Evolutionary conservation across 164 flowering plant species (phyloP).

Genomic region (Houttuynia cordata): DNA sequence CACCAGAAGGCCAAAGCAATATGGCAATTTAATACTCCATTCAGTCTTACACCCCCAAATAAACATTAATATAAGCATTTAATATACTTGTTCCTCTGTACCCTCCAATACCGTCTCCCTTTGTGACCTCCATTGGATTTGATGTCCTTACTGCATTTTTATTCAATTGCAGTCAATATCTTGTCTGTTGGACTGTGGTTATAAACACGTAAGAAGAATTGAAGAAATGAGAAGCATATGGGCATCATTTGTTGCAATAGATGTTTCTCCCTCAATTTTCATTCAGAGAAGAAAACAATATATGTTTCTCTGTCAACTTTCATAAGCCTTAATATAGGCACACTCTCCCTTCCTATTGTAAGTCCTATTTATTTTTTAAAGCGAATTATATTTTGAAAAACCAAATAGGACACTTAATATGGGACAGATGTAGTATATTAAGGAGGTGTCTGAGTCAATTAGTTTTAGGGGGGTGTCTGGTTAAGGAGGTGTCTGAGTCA

Average conservation of each 20-base stretch:
- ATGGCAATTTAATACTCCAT: conserved; percentile 4
- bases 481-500: too few species aligned
- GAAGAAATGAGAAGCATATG: conserved; percentile 4
- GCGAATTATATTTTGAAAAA: too few species aligned
- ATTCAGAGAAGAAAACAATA: not conserved
- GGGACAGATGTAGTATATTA: too few species aligned
- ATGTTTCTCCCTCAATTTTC: not conserved
- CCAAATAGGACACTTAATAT: too few species aligned
- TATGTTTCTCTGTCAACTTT: not conserved
- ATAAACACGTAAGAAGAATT: not conserved
- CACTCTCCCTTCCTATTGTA: too few species aligned
- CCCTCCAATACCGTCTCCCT: conserved; percentile 4
- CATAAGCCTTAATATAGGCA: too few species aligned
- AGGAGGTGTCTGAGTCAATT: too few species aligned
- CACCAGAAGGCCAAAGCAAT: conserved; percentile 16
- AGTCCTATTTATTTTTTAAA: too few species aligned
- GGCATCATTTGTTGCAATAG: not conserved
- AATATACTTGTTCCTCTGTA: not conserved
- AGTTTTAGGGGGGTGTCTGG: too few species aligned
- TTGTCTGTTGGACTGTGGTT: conserved; percentile 1
- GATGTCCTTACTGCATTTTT: conserved; percentile 2
- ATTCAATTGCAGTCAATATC: conserved; percentile 1
- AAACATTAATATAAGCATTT: not conserved
- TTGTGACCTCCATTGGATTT: conserved; percentile 1
- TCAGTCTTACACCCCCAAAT: not conserved